Evolutionary conservation across 805 yeast species (phyloP).

Genomic region (Candida qinlingensis): DNA sequence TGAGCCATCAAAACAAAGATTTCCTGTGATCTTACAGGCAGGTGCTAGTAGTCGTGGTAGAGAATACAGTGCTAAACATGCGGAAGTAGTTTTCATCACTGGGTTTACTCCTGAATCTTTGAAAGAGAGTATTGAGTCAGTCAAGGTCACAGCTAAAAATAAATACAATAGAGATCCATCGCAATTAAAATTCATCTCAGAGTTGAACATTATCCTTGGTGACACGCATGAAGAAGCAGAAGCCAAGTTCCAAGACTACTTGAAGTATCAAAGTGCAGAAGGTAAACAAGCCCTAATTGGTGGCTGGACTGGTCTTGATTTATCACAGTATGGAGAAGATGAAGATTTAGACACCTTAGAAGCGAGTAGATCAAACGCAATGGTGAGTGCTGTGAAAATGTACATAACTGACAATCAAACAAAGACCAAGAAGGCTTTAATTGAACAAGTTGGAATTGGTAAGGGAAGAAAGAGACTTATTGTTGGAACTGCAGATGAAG

Average conservation of each 20-base stretch:
- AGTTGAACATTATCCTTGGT: constrained; percentile 34
- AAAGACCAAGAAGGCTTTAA: constrained; percentile 21
- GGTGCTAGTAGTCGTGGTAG: constrained; percentile 38
- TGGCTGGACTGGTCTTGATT: constrained; percentile 42
- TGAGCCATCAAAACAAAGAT: constrained; percentile 38
- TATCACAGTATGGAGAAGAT: constrained; percentile 26
- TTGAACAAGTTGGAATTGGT: constrained; percentile 21
- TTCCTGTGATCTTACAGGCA: constrained; percentile 41
- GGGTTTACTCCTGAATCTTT: constrained; percentile 30
- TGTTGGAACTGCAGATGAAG: constrained; percentile 31
- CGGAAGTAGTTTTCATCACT: constrained; percentile 37
- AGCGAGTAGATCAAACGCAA: constrained; percentile 26
- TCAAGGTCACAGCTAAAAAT: constrained; percentile 29
- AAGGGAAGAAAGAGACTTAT: constrained; percentile 26
- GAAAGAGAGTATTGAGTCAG: constrained; percentile 26
- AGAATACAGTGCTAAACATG: constrained; percentile 38
- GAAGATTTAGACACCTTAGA: constrained; percentile 28
- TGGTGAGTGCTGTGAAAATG: constrained; percentile 28
- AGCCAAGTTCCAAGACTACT: constrained; percentile 26
- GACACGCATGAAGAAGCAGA: constrained; percentile 37
- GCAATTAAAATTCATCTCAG: constrained; percentile 33
- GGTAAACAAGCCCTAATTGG: constrained; percentile 41
- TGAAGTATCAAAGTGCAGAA: constrained; percentile 31
- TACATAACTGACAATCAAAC: constrained; percentile 21
- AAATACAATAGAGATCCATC: constrained; percentile 33